Conservation (phyloP, 2,329 filamentous ascomycete species). For the Diaporthe sp. region DNA sequence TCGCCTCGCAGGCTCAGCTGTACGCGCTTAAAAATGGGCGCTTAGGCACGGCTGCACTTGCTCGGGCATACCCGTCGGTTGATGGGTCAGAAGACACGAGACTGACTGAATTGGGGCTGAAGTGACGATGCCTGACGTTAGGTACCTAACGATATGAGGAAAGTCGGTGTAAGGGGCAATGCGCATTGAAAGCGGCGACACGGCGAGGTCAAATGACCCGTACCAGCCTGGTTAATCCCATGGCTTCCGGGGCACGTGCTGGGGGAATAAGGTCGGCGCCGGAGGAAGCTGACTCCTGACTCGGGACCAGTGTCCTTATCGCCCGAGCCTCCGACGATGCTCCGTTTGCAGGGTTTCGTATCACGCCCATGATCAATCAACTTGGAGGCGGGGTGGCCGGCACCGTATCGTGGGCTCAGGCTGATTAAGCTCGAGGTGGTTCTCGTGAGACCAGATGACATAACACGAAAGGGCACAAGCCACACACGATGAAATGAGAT, state of each 20-base stretch:
- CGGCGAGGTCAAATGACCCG: conserved; percentile 27
- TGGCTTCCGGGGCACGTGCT: conserved; percentile 28
- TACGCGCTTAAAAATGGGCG: conserved; percentile 4
- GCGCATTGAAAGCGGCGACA: conserved; percentile 27
- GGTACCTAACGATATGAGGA: conserved; percentile 4
- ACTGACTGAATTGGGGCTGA: background rate
- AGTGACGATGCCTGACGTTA: conserved; percentile 10
- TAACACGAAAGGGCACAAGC: conserved; percentile 1
- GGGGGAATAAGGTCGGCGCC: conserved; percentile 5
- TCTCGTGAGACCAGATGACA: conserved; percentile 8
- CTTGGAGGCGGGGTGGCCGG: background rate
- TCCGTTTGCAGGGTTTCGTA: conserved; percentile 20
- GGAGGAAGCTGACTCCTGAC: conserved; percentile 22
- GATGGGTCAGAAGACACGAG: conserved; percentile 2
- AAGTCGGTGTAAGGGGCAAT: conserved; percentile 27
- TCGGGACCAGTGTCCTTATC: conserved; percentile 21
- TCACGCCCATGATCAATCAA: conserved; percentile 1
- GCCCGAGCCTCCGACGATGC: conserved; percentile 25
- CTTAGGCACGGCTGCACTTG: conserved; percentile 25
- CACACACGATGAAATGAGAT: background rate
- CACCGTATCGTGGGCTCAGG: background rate
- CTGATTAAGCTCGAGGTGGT: conserved; percentile 1
- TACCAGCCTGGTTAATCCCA: conserved; percentile 21
- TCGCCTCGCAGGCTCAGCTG: background rate
- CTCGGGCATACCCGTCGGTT: background rate